phyloP scores from a whole-genome alignment of 768 basidiomycete genomes.

The Udeniomyces megalosporus region DNA sequence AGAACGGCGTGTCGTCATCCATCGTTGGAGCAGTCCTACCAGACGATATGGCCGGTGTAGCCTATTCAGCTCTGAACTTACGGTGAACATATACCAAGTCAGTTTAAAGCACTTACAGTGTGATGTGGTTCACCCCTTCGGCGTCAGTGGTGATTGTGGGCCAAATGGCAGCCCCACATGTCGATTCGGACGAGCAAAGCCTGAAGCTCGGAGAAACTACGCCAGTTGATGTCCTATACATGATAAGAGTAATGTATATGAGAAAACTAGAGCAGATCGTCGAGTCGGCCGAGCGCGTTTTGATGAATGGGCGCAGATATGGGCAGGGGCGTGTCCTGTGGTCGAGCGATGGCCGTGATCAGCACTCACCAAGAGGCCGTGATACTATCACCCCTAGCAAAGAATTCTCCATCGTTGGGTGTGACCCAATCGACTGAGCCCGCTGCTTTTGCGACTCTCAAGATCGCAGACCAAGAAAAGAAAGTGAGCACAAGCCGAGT shows the following conservation, averaged over 20 bases:
- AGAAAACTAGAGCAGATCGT: background rate
- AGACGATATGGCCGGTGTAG: background rate
- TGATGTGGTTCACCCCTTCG: background rate
- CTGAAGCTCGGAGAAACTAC: background rate
- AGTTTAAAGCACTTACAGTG: background rate
- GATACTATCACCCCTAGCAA: background rate
- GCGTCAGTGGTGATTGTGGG: background rate
- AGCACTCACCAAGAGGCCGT: background rate
- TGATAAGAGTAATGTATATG: background rate
- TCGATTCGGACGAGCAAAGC: background rate
- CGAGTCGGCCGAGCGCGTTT: too few relatives aligned
- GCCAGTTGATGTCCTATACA: background rate
- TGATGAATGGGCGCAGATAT: too few relatives aligned
- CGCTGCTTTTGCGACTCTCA: background rate
- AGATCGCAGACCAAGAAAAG: background rate
- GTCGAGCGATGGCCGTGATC: background rate
- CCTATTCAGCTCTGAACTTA: too few relatives aligned
- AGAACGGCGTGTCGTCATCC: constrained; percentile 1
- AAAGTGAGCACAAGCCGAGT: background rate
- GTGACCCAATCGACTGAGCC: background rate
- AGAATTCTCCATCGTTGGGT: background rate
- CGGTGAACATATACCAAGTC: too few relatives aligned
- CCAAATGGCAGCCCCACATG: constrained; percentile 1
- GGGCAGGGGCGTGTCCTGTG: too few relatives aligned
- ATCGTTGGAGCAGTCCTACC: background rate